Evolutionary conservation across 768 basidiomycete species (phyloP).

Genomic region (Hebeloma cylindrosporum): DNA sequence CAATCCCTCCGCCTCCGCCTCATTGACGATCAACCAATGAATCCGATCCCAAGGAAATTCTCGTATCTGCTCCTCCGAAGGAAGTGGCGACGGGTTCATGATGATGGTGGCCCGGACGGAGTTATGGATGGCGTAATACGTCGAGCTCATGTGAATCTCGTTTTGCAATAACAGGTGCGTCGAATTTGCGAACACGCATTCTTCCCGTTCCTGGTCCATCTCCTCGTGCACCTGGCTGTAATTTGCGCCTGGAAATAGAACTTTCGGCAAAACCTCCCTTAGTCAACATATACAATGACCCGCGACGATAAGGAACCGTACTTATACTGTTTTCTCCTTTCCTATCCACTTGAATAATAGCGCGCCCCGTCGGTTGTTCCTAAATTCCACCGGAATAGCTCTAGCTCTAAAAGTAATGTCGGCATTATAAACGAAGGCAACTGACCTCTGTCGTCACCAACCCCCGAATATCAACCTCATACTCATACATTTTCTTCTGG

Average conservation of each 20-base stretch:
- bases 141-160: constrained; percentile 49
- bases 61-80: constrained; percentile 35
- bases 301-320: constrained; percentile 23
- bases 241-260: constrained; percentile 61
- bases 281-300: neutral
- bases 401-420: no score
- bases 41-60: constrained; percentile 51
- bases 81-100: constrained; percentile 62
- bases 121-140: constrained; percentile 34
- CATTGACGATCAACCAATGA: constrained; percentile 58
- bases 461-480: constrained; percentile 41
- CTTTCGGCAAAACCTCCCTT: constrained; percentile 20
- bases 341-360: constrained; percentile 58
- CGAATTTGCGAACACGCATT: constrained; percentile 31
- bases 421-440: neutral
- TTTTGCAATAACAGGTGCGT: constrained; percentile 61
- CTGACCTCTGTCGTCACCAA: constrained; percentile 42
- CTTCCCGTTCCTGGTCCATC: constrained; percentile 15
- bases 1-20: constrained; percentile 45
- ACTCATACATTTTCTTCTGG: constrained; percentile 34
- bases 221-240: constrained; percentile 39
- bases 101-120: constrained; percentile 33
- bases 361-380: constrained; percentile 57
- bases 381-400: no score
- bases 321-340: constrained; percentile 65